These are phyloP conservation scores for Apiotrichum laibachii DNA, from an alignment of 1,284 basidiomycete genomes.

Conservation along the genomic window DNA sequence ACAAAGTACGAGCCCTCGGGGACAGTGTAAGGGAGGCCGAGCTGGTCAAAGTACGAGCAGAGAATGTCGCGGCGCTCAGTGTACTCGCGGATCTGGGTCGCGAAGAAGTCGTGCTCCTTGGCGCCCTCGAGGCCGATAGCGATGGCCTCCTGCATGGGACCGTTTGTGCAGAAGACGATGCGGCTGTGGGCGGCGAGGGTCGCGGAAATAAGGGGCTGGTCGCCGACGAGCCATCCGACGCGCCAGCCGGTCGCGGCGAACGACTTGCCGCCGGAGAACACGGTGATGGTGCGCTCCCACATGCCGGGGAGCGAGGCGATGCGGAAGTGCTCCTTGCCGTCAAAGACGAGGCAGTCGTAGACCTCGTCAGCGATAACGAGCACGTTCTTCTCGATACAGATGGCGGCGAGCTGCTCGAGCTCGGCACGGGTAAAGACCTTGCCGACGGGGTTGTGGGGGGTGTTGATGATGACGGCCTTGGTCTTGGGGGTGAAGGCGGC, in stretches of 20 bases:
- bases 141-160: conserved; percentile 84
- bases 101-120: conserved; percentile 70
- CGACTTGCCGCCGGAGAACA: conserved; percentile 80
- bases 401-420: conserved; percentile 74
- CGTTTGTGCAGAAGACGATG: conserved; percentile 93
- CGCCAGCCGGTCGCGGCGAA: conserved; percentile 99
- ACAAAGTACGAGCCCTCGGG: conserved; percentile 90
- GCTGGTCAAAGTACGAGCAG: conserved; percentile 70
- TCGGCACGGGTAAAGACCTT: conserved; percentile 88
- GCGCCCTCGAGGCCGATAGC: conserved; percentile 82
- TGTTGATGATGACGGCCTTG: conserved; percentile 91
- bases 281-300: conserved; percentile 91
- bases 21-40: conserved; percentile 81
- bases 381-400: conserved; percentile 90
- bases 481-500: conserved; percentile 78
- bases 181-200: conserved; percentile 86
- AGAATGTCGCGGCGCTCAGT: conserved; percentile 73
- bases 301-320: conserved; percentile 92
- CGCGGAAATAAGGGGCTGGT: conserved; percentile 75
- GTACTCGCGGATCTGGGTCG: conserved; percentile 75
- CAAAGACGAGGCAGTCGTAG: conserved; percentile 94
- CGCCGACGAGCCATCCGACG: conserved; percentile 89
- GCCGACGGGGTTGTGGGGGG: conserved; percentile 92
- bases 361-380: conserved; percentile 96
- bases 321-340: conserved; percentile 81